Percentiles rank a stretch among this genome's conserved stretches.
These are phyloP conservation scores for Mallotus nudiflorus DNA, from an alignment of 345 rosid species.

Conservation along the genomic window DNA sequence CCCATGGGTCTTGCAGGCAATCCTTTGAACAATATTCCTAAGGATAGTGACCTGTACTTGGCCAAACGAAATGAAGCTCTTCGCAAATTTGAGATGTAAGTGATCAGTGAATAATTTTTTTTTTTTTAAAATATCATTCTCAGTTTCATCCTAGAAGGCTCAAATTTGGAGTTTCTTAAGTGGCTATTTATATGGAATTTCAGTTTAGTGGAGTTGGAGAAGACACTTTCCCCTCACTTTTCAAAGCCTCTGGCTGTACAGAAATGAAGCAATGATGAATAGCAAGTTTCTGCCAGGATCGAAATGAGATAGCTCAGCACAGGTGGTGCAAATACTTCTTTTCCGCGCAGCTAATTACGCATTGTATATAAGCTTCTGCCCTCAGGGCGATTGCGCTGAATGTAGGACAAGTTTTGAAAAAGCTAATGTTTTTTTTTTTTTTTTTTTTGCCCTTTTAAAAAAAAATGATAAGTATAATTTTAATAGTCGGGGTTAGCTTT, in stretches of 20 bases:
- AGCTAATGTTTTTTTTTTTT: neutral
- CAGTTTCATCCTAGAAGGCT: neutral
- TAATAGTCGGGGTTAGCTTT: too few relatives aligned
- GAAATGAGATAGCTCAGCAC: neutral
- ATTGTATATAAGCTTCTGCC: conserved; percentile 13
- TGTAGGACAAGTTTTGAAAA: neutral
- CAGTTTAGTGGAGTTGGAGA: conserved; percentile 86
- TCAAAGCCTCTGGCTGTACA: conserved; percentile 32
- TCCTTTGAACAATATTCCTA: conserved; percentile 71
- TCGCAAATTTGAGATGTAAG: conserved; percentile 83
- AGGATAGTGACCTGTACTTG: conserved; percentile 70
- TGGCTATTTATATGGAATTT: conserved; percentile 11
- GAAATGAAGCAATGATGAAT: neutral
- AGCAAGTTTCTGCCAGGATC: neutral
- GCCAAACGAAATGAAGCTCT: conserved; percentile 73
- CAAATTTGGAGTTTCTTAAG: neutral
- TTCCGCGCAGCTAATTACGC: neutral
- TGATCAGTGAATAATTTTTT: conserved; percentile 28
- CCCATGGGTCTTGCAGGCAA: conserved; percentile 42
- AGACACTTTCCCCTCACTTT: conserved; percentile 67
- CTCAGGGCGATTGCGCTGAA: neutral
- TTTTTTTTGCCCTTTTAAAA: too few relatives aligned
- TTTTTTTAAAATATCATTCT: neutral
- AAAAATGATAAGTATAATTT: too few relatives aligned
- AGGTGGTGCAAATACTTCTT: neutral